Evolutionary conservation across 805 yeast species (phyloP).

Genomic region (Huiozyma naganishii): DNA sequence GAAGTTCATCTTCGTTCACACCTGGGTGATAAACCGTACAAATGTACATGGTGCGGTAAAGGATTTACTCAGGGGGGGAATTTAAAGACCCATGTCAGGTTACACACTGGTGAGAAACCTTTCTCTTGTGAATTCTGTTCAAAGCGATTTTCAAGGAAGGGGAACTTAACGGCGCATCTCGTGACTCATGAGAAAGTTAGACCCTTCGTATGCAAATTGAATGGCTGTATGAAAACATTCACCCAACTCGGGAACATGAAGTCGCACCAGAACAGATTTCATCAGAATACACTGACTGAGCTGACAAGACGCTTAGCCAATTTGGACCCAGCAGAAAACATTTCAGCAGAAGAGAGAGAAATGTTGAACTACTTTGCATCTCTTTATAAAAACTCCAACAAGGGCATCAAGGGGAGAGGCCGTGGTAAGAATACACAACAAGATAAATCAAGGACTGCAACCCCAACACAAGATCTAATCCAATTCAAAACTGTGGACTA

Average conservation of each 20-base stretch:
- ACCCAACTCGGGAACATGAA: constrained; percentile 91
- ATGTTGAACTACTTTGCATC: constrained; percentile 68
- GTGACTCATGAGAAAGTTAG: constrained; percentile 69
- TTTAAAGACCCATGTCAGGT: constrained; percentile 69
- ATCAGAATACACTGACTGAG: constrained; percentile 52
- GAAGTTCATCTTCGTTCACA: constrained; percentile 86
- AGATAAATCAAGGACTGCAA: too few species aligned
- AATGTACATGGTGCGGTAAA: constrained; percentile 69
- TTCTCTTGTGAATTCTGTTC: constrained; percentile 69
- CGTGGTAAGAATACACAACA: neutral
- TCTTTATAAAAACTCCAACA: constrained; percentile 76
- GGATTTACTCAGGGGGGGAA: constrained; percentile 87
- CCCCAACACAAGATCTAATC: constrained; percentile 1
- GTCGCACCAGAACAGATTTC: constrained; percentile 89
- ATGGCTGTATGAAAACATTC: constrained; percentile 71
- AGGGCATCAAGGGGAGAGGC: constrained; percentile 41
- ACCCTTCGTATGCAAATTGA: constrained; percentile 72
- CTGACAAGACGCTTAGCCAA: constrained; percentile 61
- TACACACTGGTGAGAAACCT: constrained; percentile 91
- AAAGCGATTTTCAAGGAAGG: constrained; percentile 76
- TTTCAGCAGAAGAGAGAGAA: constrained; percentile 56
- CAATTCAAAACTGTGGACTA: constrained; percentile 1
- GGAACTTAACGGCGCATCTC: constrained; percentile 82
- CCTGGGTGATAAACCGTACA: constrained; percentile 77
- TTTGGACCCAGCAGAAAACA: constrained; percentile 36